phyloP scores from a whole-genome alignment of 495 filamentous ascomycete species.

The Chaetomium fimeti region DNA sequence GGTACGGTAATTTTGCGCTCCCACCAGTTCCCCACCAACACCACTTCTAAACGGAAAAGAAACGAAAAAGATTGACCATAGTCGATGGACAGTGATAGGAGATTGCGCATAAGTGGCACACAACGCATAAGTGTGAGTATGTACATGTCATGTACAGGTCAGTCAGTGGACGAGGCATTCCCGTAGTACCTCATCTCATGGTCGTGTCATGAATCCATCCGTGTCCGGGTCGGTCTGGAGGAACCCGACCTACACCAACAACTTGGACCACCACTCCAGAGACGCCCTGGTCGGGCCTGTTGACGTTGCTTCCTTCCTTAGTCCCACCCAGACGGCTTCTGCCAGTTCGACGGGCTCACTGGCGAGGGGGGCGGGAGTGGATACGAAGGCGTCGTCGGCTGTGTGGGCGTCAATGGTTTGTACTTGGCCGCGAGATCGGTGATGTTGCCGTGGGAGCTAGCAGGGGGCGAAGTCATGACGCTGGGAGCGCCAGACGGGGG shows the following conservation, averaged over 20 bases:
- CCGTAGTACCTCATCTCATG: neutral
- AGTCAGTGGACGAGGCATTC: neutral
- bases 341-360: conserved; percentile 20
- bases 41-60: neutral
- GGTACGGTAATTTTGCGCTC: neutral
- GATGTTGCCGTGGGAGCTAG: conserved; percentile 17
- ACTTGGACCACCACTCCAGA: neutral
- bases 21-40: conserved; percentile 1
- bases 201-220: conserved; percentile 2
- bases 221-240: neutral
- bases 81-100: neutral
- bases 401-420: neutral
- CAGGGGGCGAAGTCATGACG: conserved; percentile 19
- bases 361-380: conserved; percentile 13
- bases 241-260: neutral
- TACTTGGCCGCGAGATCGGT: neutral
- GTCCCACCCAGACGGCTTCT: conserved; percentile 4
- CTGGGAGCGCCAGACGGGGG: conserved; percentile 28
- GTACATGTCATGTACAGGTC: conserved; percentile 1
- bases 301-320: neutral
- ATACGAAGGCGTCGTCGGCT: conserved; percentile 2
- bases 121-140: neutral
- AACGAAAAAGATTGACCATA: neutral
- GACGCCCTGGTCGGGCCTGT: neutral
- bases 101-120: neutral